phyloP scores from a whole-genome alignment of 768 basidiomycete species.

The Tulasnella sp. region DNA sequence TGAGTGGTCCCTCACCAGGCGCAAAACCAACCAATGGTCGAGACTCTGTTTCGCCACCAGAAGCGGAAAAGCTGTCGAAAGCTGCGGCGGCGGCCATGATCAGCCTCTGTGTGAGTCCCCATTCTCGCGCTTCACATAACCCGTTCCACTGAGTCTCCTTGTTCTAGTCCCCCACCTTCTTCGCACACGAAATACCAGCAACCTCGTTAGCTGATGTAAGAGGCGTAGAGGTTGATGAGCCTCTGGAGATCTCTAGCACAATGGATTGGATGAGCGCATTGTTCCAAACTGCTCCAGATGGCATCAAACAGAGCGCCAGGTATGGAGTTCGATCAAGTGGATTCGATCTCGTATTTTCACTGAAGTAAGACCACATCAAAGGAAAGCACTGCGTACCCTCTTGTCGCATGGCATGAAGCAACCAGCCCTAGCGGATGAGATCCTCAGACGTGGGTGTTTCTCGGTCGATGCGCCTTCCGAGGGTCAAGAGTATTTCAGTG shows the following conservation, averaged over 20 bases:
- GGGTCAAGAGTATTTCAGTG: slow-evolving; percentile 62
- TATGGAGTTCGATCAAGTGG: slow-evolving; percentile 36
- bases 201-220: slow-evolving; percentile 37
- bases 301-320: slow-evolving; percentile 41
- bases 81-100: slow-evolving; percentile 81
- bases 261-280: slow-evolving; percentile 59
- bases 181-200: slow-evolving; percentile 46
- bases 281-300: slow-evolving; percentile 41
- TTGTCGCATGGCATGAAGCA: slow-evolving; percentile 48
- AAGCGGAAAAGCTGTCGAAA: slow-evolving; percentile 65
- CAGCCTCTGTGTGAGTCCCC: slow-evolving; percentile 66
- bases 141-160: background rate
- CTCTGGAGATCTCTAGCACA: slow-evolving; percentile 40
- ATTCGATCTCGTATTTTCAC: background rate
- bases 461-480: slow-evolving; percentile 42
- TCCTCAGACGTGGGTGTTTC: slow-evolving; percentile 59
- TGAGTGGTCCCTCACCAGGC: slow-evolving; percentile 44
- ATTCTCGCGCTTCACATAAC: background rate
- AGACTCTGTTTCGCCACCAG: slow-evolving; percentile 42
- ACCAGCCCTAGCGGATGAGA: slow-evolving; percentile 46
- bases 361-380: slow-evolving; percentile 26
- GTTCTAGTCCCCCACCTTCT: slow-evolving; percentile 65
- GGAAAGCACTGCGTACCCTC: slow-evolving; percentile 66
- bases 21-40: slow-evolving; percentile 16
- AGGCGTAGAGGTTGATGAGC: slow-evolving; percentile 25